These are phyloP conservation scores for Colletotrichum lini DNA, from an alignment of 2,329 filamentous ascomycete species.

Conservation along the genomic window DNA sequence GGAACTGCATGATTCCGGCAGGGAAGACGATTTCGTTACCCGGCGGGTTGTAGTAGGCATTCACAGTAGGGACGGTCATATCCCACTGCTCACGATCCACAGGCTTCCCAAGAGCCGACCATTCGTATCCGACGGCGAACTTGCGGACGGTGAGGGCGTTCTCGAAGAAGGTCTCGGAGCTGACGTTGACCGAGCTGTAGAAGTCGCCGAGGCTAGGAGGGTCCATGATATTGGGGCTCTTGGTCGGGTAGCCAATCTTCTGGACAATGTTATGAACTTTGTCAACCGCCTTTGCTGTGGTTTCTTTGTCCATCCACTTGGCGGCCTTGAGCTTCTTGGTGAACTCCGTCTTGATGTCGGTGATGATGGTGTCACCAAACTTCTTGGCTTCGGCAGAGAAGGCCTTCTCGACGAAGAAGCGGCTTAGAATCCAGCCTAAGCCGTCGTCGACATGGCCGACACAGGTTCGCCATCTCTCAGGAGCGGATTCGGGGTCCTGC, in stretches of 20 bases:
- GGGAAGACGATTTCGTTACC: constrained; percentile 80
- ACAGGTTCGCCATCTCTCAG: constrained; percentile 78
- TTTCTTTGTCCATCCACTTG: constrained; percentile 75
- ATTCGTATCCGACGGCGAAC: constrained; percentile 64
- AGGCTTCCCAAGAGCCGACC: constrained; percentile 72
- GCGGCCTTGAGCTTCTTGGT: constrained; percentile 70
- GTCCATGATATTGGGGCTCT: constrained; percentile 73
- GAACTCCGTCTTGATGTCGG: constrained; percentile 78
- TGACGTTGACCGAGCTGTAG: constrained; percentile 68
- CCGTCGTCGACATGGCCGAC: constrained; percentile 69
- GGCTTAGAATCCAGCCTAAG: constrained; percentile 77
- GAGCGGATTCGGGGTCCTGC: constrained; percentile 70
- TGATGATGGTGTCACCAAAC: constrained; percentile 78
- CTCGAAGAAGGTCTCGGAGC: constrained; percentile 66
- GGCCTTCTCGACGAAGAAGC: constrained; percentile 78
- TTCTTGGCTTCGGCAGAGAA: constrained; percentile 77
- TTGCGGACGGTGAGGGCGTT: constrained; percentile 68
- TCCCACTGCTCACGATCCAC: constrained; percentile 73
- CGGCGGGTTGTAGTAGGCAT: constrained; percentile 75
- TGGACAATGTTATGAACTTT: constrained; percentile 78
- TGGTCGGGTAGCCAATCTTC: constrained; percentile 78
- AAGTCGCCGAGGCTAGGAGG: constrained; percentile 68
- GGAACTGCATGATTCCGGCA: constrained; percentile 78
- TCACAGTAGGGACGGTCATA: constrained; percentile 73
- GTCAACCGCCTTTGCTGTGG: constrained; percentile 71